A percentile compares a stretch with the other conserved stretches of the same genome.
phyloP scores from a whole-genome alignment of 1,139 yeast species.

The Pichia sp. region DNA sequence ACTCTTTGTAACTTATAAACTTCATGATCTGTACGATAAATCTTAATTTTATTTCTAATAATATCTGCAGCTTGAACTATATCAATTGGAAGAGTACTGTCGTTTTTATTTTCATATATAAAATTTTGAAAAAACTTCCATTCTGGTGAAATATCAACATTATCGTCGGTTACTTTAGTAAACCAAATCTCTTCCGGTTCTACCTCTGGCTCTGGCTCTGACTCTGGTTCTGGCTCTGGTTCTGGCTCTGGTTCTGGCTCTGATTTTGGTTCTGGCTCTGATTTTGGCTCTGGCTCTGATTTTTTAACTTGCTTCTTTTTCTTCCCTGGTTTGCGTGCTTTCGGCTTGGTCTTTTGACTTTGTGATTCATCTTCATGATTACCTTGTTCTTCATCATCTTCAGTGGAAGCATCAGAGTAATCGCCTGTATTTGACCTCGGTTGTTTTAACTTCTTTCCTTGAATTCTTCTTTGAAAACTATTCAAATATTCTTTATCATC shows the following conservation, averaged over 20 bases:
- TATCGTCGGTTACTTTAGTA: constrained; percentile 24
- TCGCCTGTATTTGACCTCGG: constrained; percentile 24
- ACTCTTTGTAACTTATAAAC: constrained; percentile 23
- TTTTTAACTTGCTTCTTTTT: too few relatives aligned
- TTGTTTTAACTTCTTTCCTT: constrained; percentile 14
- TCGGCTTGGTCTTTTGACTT: constrained; percentile 4
- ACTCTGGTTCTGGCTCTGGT: constrained; percentile 3
- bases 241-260: constrained; percentile 2
- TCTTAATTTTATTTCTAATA: constrained; percentile 20
- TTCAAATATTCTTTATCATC: constrained; percentile 10
- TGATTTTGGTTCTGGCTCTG: too few relatives aligned
- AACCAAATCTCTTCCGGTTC: constrained; percentile 26
- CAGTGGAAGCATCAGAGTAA: constrained; percentile 9
- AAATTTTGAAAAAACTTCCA: constrained; percentile 20
- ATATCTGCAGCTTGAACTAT: constrained; percentile 20
- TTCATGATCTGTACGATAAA: constrained; percentile 19
- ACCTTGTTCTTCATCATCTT: background rate
- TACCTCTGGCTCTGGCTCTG: constrained; percentile 1
- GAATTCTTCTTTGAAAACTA: background rate
- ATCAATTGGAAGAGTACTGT: constrained; percentile 7
- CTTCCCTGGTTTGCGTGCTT: too few relatives aligned
- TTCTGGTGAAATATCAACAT: constrained; percentile 20
- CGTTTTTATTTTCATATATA: constrained; percentile 15
- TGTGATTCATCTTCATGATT: constrained; percentile 10
- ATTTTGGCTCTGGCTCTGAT: too few relatives aligned